Percentiles rank a stretch among this genome's conserved stretches.
These are phyloP conservation scores for cucumber (Cucumis sativus) DNA, from an alignment of 306 rosid species.

Conservation along the genomic window DNA sequence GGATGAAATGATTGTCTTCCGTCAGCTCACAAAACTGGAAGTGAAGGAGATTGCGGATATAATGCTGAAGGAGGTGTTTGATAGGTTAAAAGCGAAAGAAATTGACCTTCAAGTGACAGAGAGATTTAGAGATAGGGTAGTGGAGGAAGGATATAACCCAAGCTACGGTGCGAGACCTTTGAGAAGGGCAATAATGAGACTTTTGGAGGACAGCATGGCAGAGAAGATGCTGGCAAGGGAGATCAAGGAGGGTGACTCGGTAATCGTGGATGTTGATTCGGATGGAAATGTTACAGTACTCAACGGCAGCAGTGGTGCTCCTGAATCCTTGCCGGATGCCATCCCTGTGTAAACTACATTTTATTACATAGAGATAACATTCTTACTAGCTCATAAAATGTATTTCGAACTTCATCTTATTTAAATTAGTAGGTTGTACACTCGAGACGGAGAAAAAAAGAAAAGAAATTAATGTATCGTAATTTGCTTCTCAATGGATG, in stretches of 20 bases:
- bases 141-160: slow-evolving; percentile 88
- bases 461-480: too few species aligned
- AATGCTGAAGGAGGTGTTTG: slow-evolving; percentile 91
- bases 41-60: slow-evolving; percentile 92
- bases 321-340: slow-evolving; percentile 43
- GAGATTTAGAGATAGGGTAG: slow-evolving; percentile 83
- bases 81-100: slow-evolving; percentile 59
- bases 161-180: slow-evolving; percentile 97
- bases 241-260: slow-evolving; percentile 88
- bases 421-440: neutral
- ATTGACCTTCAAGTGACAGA: slow-evolving; percentile 90
- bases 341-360: slow-evolving; percentile 29
- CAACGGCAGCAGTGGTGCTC: slow-evolving; percentile 61
- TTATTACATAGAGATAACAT: neutral
- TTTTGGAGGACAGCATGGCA: slow-evolving; percentile 96
- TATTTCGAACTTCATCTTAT: neutral
- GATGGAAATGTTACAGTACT: slow-evolving; percentile 89
- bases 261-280: slow-evolving; percentile 82
- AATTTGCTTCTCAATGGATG: neutral
- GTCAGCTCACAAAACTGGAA: slow-evolving; percentile 87
- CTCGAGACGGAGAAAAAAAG: neutral
- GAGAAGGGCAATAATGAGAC: slow-evolving; percentile 94
- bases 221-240: slow-evolving; percentile 97
- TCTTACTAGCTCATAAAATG: neutral
- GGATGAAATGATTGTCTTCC: slow-evolving; percentile 94